These are phyloP conservation scores for Silene conica DNA, from an alignment of 148 eudicot genomes.

Conservation along the genomic window DNA sequence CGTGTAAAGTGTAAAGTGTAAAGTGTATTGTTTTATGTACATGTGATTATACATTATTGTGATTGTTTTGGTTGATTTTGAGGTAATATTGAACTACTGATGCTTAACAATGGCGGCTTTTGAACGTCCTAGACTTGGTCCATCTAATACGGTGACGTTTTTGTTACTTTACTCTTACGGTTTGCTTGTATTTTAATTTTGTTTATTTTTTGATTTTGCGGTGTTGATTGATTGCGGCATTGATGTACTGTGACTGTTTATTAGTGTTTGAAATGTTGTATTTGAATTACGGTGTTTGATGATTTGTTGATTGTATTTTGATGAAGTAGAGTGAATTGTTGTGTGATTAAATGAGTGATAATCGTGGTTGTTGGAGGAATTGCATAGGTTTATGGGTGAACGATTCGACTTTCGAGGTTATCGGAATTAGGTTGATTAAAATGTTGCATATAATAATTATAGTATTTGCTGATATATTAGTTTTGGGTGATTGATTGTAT, in stretches of 20 bases:
- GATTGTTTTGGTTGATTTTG: background rate
- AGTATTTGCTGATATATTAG: background rate
- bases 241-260: slow-evolving; percentile 3
- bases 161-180: background rate
- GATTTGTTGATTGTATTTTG: background rate
- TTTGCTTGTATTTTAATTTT: background rate
- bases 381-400: background rate
- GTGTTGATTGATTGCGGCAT: slow-evolving; percentile 19
- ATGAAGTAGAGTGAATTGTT: background rate
- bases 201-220: slow-evolving; percentile 1
- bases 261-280: background rate
- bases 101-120: slow-evolving; percentile 49
- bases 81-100: slow-evolving; percentile 8
- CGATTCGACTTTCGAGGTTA: background rate
- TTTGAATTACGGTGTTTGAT: background rate
- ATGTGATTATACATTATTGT: too few species aligned
- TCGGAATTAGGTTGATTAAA: too few species aligned
- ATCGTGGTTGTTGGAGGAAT: background rate
- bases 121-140: slow-evolving; percentile 52
- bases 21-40: too few species aligned
- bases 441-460: too few species aligned
- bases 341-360: background rate
- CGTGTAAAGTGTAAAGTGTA: too few species aligned
- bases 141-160: slow-evolving; percentile 45
- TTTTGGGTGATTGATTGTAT: background rate